Base-by-base conservation (phyloP, 2,329 filamentous ascomycete species). In the Lomentospora prolificans region DNA sequence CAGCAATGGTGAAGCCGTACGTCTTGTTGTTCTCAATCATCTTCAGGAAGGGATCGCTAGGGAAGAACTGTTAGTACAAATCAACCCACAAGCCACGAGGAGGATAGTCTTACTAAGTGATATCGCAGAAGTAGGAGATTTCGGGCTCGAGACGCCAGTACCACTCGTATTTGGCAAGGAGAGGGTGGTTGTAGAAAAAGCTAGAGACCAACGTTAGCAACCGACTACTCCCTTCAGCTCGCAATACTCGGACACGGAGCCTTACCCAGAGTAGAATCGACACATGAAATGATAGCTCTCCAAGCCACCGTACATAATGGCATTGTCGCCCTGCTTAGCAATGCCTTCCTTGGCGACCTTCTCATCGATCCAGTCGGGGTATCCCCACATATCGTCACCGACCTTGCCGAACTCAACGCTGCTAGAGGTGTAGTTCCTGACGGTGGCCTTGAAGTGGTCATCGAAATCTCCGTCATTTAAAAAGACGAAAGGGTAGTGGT, bases 261-360 rank as follows among this genome's bases (percentile, higher is more conserved):
- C 84, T 65, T 76, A 94, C 87, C 92, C 94, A 60, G 94, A 99
- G 74, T 99, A 99, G 77, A 99, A 99, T 63, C 94, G 84, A 70
- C 94, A 99, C 94, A 99, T 99, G 72, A 95, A 87, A 66, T 99
- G 94, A 68, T 99, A 99, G 72, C 91, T 96, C 71, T 97, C 94
- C 78, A 99, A 86, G 50, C 94, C 94, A 69, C 94, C 94, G 69
- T 97, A 99, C 94, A 99, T 99, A 76, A 99, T 95, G 50, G 94
- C 94, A 53, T 86, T 85, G 70, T 99, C 94, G 61, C 94, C 94
- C 71, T 99, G 94, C 74, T 96, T 96, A 55, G 89, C 84, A 66
- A 99, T 95, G 58, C 92, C 92, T 71, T 99, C 94, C 68, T 91
- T 90, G 61, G 91, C 92, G 55, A 96, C 89, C 69, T 94, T 91